Evolutionary conservation across 1,139 yeast genomes (phyloP), one percentile per base, ranked within the genome.

Genomic region (Scheffersomyces titani): DNA sequence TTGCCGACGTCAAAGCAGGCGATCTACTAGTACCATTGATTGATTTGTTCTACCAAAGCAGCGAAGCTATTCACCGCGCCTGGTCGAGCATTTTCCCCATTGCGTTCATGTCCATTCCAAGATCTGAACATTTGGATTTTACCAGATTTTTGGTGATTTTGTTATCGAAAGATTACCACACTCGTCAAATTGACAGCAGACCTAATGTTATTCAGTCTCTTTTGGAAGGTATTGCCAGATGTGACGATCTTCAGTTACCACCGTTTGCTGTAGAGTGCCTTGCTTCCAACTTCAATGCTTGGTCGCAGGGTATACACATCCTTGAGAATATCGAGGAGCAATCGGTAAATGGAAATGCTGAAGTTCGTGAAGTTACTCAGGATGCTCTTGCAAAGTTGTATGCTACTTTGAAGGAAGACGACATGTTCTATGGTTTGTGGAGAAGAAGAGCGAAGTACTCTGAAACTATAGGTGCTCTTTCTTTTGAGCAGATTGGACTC

Each of bases 401-500:
- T 68, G 90, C 98, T 2, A 86, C 90, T 2, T 75, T 96, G 58
- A 96, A 92, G 65, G 99, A 96, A 68, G 96, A 91, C 57, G 99
- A 96, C 66, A 90, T 93, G 94, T 96, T 94, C 69, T 94, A 96
- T 69, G 99, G 99, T 4, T 80, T 92, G 60, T 96, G 99, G 99
- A 86, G 98, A 73, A 83, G 98, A 70, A 83, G 98, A 58, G 97
- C 98, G 6, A 93, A 92, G 71, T 96, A 93, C 67, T 83, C 90
- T 3, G 98, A 94, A 70, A 96, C 99, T 0, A 91, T 90, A 59
- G 86, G 96, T 53, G 99, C 98, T 0, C 77, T 96, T 47, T 91
- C 98, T 0, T 94, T 88, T 67, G 99, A 96, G 70, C 99, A 96
- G 71, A 84, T 93, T 62, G 99, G 99, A 7, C 77, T 92, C 67